Evolutionary conservation across 169 alveolate species (phyloP).

Genomic region (Plasmodium vinckei): DNA sequence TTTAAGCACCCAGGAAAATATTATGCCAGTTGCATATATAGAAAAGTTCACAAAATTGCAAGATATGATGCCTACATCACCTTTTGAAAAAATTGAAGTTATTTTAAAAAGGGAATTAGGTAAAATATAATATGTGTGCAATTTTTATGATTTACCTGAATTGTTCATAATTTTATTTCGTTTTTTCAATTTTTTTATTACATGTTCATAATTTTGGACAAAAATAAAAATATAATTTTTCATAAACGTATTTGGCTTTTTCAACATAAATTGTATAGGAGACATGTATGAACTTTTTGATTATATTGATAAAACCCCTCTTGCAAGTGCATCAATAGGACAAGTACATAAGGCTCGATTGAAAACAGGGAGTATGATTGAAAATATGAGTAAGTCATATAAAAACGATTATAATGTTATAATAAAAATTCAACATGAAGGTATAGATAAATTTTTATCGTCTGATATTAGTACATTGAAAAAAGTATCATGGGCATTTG

Average conservation of each 20-base stretch:
- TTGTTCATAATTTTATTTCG: not conserved
- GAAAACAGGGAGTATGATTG: constrained; percentile 10
- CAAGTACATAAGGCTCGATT: constrained; percentile 87
- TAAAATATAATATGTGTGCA: constrained; percentile 6
- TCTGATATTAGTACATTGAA: constrained; percentile 86
- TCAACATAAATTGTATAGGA: not conserved
- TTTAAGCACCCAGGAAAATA: constrained; percentile 91
- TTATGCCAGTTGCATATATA: constrained; percentile 90
- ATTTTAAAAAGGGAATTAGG: constrained; percentile 89
- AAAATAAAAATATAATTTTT: too few relatives aligned
- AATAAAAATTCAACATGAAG: constrained; percentile 88
- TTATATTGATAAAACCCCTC: constrained; percentile 84
- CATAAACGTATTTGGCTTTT: too few relatives aligned
- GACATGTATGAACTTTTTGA: constrained; percentile 73
- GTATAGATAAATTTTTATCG: constrained; percentile 83
- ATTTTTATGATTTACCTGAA: not conserved
- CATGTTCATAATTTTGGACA: too few relatives aligned
- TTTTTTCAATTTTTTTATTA: too few relatives aligned
- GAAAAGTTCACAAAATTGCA: constrained; percentile 89
- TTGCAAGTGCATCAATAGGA: constrained; percentile 90
- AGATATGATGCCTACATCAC: constrained; percentile 91
- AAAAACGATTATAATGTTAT: constrained; percentile 83
- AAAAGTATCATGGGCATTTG: constrained; percentile 86
- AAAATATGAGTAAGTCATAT: not conserved
- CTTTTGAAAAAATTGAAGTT: constrained; percentile 81